phyloP scores from a whole-genome alignment of 208 protist species.

The Leishmania martiniquensis region DNA sequence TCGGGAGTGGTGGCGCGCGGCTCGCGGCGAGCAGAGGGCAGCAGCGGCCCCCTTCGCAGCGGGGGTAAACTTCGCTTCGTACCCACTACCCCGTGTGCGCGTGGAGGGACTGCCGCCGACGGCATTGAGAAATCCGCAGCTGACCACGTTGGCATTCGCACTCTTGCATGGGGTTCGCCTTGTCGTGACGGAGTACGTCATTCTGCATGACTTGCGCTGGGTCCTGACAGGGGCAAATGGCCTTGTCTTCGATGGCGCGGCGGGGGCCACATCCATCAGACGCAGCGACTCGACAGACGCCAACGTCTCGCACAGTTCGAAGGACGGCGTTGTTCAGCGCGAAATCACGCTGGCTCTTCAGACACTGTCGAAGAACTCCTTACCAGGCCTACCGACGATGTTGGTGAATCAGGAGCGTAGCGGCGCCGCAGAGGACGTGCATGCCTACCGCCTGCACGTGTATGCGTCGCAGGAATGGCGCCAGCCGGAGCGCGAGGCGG shows the following conservation, averaged over 20 bases:
- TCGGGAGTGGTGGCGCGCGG: conserved; percentile 19
- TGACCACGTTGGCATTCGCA: conserved; percentile 2
- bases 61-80: background rate
- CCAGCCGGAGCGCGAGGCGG: conserved; percentile 6
- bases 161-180: conserved; percentile 20
- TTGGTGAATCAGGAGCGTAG: conserved; percentile 19
- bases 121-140: background rate
- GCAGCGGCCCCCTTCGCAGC: background rate
- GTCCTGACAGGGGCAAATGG: background rate
- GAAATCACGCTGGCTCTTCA: conserved; percentile 29
- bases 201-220: conserved; percentile 14
- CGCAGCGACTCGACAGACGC: background rate
- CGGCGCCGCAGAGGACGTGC: conserved; percentile 8
- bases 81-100: conserved; percentile 1
- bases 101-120: conserved; percentile 13
- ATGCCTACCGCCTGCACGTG: conserved; percentile 31
- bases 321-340: background rate
- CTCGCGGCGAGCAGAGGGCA: background rate
- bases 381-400: conserved; percentile 5
- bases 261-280: background rate
- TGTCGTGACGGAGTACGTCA: conserved; percentile 17
- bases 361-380: conserved; percentile 21
- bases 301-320: background rate
- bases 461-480: conserved; percentile 14
- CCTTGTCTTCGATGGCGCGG: background rate